Percentiles rank a stretch among this genome's conserved stretches.
phyloP scores from a whole-genome alignment of 2,329 filamentous ascomycete species.

The Thelonectria rubi region DNA sequence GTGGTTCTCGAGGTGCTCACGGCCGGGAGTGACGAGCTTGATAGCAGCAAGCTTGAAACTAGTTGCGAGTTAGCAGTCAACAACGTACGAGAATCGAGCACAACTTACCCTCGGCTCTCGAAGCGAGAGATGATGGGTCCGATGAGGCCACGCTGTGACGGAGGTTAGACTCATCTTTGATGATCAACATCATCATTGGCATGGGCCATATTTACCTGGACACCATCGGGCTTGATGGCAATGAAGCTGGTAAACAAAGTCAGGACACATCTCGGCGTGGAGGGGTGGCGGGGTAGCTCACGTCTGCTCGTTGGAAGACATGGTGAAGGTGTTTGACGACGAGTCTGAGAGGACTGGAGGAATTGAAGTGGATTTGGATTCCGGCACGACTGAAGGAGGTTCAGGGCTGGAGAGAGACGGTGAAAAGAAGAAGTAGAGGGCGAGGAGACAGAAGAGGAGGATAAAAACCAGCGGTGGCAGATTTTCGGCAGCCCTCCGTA shows the following conservation, averaged over 20 bases:
- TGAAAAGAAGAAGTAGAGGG: conserved; percentile 49
- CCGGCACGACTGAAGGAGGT: conserved; percentile 42
- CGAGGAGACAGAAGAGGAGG: conserved; percentile 50
- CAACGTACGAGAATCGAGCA: conserved; percentile 26
- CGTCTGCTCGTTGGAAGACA: conserved; percentile 86
- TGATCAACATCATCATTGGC: not conserved
- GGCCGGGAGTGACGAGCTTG: conserved; percentile 89
- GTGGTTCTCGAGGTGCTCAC: conserved; percentile 98
- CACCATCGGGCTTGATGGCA: conserved; percentile 99
- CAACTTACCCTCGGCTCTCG: conserved; percentile 86
- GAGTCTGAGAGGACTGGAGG: conserved; percentile 41
- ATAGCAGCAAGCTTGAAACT: conserved; percentile 99
- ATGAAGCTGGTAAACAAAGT: conserved; percentile 79
- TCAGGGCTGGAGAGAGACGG: conserved; percentile 42
- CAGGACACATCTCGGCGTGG: conserved; percentile 36
- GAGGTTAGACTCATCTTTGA: conserved; percentile 29
- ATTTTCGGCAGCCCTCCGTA: conserved; percentile 49
- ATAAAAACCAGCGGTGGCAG: conserved; percentile 56
- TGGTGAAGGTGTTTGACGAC: conserved; percentile 55
- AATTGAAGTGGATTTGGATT: conserved; percentile 44
- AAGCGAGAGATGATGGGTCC: conserved; percentile 98
- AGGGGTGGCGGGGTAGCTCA: conserved; percentile 61
- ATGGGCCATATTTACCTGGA: conserved; percentile 75
- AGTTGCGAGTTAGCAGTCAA: conserved; percentile 31
- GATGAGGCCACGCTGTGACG: conserved; percentile 86